A percentile compares a stretch with the other conserved stretches of the same genome.
These are phyloP conservation scores for Pseudofabraea citricarpa DNA, from an alignment of 2,329 filamentous ascomycete genomes.

Conservation along the genomic window DNA sequence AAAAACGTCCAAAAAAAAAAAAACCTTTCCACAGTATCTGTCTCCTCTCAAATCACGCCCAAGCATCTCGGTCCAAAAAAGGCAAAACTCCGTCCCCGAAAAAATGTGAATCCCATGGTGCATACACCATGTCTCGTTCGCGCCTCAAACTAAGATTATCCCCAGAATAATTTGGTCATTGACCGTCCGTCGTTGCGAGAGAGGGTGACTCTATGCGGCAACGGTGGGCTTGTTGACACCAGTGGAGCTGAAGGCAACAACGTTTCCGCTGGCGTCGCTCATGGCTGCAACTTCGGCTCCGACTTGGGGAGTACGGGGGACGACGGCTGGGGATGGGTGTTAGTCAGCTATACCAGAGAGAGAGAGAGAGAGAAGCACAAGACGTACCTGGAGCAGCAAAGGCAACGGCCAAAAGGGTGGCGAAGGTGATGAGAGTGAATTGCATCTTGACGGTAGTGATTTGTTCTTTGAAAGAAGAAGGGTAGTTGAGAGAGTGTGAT, in stretches of 20 bases:
- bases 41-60: too few species aligned
- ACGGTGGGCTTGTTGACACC: too few species aligned
- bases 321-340: slow-evolving; percentile 9
- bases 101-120: too few species aligned
- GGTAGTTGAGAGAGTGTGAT: slow-evolving; percentile 3
- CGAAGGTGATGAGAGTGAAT: slow-evolving; percentile 22
- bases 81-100: too few species aligned
- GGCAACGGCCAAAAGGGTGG: slow-evolving; percentile 22
- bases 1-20: too few species aligned
- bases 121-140: too few species aligned
- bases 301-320: slow-evolving; percentile 8
- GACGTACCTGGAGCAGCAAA: slow-evolving; percentile 21
- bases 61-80: too few species aligned
- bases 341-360: background rate
- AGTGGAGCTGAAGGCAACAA: slow-evolving; percentile 19
- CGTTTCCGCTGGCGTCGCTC: slow-evolving; percentile 17
- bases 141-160: too few species aligned
- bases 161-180: too few species aligned
- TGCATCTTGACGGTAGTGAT: slow-evolving; percentile 22
- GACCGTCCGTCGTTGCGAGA: too few species aligned
- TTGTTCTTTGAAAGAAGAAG: slow-evolving; percentile 9
- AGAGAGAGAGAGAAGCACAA: background rate
- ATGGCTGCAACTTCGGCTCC: slow-evolving; percentile 19
- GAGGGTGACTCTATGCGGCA: too few species aligned
- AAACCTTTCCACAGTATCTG: too few species aligned